Base-by-base conservation (phyloP, 23 red algal genomes). In the Agarophyton chilense region DNA sequence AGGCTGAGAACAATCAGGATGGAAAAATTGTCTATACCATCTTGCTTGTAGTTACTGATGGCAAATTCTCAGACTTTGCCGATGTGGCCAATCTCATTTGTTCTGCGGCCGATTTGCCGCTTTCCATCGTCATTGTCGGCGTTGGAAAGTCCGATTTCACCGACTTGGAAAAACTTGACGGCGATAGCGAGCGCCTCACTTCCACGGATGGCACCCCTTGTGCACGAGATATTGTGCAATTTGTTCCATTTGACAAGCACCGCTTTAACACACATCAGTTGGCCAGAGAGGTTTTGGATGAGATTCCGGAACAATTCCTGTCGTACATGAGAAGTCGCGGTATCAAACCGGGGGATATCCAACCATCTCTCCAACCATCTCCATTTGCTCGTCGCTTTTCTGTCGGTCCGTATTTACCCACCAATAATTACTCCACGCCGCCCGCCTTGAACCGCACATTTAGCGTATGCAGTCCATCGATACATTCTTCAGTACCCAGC, bases 121-220 rank as follows among this genome's bases (percentile, higher is more conserved):
- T 98, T 16, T 93, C 89, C 3, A 94, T 98, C 35, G 84, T 93
- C 21, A 89, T 98, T 75, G 87, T 98, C 29, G 95, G 95, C 11
- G 87, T 98, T 5, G 95, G 95, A 52, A 86, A 82, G 41, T 86
- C 83, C 24, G 53, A 74, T 24, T 93, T 93, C 51, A 36, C 54
- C 4, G 61, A 83, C 16, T 53, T 98, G 83, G 84, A 95, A 22
- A 80, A 76, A 34, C 93, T 95, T 11, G 83, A 95, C 63, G 93
- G 86, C 5, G 93, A 95, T 77, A 19, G 55, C 10, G 65, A 72
- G 25, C 78, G 9, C 13, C 34, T 94, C 21, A 70, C 55, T 21
- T 81, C 65, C 25, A 52, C 82, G 5, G 86, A 90, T 42, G 86
- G 86, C 13, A 90, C 75, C 7, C 86, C 73, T 10, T 79, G 73